phyloP scores from a whole-genome alignment of 2,329 filamentous ascomycete genomes.

The Aspergillus niger region DNA sequence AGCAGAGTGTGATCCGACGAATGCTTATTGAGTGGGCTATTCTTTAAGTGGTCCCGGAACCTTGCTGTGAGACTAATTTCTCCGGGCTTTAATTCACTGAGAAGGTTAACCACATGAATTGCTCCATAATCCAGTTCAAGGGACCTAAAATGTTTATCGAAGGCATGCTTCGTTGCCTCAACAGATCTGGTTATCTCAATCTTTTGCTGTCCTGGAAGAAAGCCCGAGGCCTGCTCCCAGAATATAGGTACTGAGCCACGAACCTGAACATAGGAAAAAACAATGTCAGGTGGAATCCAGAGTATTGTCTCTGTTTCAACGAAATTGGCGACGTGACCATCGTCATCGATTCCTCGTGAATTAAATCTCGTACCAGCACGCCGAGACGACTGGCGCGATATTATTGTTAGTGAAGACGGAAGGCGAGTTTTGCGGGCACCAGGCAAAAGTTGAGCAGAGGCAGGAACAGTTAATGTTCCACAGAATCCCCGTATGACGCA shows the following conservation, averaged over 20 bases:
- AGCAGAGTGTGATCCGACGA: constrained; percentile 72
- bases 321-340: constrained; percentile 96
- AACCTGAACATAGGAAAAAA: constrained; percentile 92
- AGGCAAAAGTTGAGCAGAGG: constrained; percentile 70
- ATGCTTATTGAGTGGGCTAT: constrained; percentile 68
- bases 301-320: constrained; percentile 97
- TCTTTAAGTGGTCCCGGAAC: constrained; percentile 75
- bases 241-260: constrained; percentile 93
- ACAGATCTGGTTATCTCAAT: constrained; percentile 85
- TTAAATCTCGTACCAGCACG: constrained; percentile 96
- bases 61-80: constrained; percentile 80
- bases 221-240: constrained; percentile 89
- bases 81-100: constrained; percentile 85
- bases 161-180: constrained; percentile 90
- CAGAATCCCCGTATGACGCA: constrained; percentile 94
- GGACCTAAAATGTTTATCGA: constrained; percentile 91
- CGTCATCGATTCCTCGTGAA: constrained; percentile 94
- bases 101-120: constrained; percentile 87
- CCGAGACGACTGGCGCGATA: constrained; percentile 86
- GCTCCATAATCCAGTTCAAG: constrained; percentile 84
- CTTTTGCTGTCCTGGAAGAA: constrained; percentile 91
- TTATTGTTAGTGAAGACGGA: constrained; percentile 82
- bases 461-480: constrained; percentile 80
- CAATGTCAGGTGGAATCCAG: constrained; percentile 73
- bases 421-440: constrained; percentile 64